Percentiles rank a stretch among this genome's conserved stretches.
These are phyloP conservation scores for Oemleria cerasiformis DNA, from an alignment of 306 rosid genomes.

Conservation along the genomic window DNA sequence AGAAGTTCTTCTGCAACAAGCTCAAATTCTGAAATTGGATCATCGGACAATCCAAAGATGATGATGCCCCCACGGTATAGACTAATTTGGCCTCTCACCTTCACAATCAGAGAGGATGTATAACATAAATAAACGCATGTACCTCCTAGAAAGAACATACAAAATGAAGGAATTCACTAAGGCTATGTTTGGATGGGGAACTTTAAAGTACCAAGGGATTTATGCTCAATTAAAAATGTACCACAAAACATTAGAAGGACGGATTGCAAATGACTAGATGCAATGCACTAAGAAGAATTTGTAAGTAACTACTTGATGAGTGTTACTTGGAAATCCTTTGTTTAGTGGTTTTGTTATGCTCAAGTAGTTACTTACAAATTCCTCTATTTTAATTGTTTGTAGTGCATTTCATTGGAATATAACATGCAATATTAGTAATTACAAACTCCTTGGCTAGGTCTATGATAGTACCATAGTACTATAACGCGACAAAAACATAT, in stretches of 20 bases:
- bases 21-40: constrained; percentile 94
- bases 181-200: background rate
- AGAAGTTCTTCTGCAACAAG: constrained; percentile 98
- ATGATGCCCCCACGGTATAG: constrained; percentile 86
- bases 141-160: background rate
- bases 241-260: too few species aligned
- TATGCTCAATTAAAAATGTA: too few species aligned
- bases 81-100: constrained; percentile 98
- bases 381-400: too few species aligned
- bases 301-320: too few species aligned
- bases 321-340: too few species aligned
- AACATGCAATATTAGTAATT: background rate
- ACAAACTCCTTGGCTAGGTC: background rate
- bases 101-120: constrained; percentile 34
- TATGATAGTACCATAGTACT: background rate
- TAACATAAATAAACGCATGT: background rate
- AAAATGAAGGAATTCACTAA: background rate
- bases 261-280: too few species aligned
- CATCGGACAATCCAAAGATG: constrained; percentile 83
- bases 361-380: too few species aligned
- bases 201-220: too few species aligned
- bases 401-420: background rate
- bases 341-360: too few species aligned
- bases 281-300: too few species aligned
- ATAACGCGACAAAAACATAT: background rate